Percentiles rank a stretch among this genome's conserved stretches.
Evolutionary conservation across 2,329 filamentous ascomycete species (phyloP).

Genomic region (Dactylellina leptospora): DNA sequence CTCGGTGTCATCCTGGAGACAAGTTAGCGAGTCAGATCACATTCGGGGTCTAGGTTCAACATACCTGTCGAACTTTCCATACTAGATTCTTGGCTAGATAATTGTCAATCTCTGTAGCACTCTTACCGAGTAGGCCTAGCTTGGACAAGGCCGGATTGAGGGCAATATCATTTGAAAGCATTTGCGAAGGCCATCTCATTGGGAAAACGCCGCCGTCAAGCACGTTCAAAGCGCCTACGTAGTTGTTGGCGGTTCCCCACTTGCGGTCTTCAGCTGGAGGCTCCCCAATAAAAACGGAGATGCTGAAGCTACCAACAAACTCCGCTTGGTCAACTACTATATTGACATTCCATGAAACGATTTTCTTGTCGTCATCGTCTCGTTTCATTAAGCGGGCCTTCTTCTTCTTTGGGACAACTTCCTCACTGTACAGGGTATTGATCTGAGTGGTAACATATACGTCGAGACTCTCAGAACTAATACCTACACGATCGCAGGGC

Average conservation of each 20-base stretch:
- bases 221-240: conserved; percentile 2
- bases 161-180: not conserved
- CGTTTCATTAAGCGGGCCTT: not conserved
- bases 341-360: conserved; percentile 53
- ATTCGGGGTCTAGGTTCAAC: too few species aligned
- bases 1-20: too few species aligned
- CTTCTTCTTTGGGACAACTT: not conserved
- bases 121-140: not conserved
- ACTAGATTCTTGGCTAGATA: conserved; percentile 16
- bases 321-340: conserved; percentile 53
- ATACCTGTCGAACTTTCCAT: too few species aligned
- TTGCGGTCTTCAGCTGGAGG: not conserved
- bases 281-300: conserved; percentile 24
- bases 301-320: conserved; percentile 27
- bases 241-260: conserved; percentile 1
- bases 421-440: conserved; percentile 47
- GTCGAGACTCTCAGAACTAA: conserved; percentile 9
- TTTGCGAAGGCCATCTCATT: not conserved
- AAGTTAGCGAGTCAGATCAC: too few species aligned
- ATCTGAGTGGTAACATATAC: conserved; percentile 43
- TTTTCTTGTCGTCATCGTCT: not conserved
- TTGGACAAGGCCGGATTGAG: conserved; percentile 1
- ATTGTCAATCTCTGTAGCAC: conserved; percentile 10
- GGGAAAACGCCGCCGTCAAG: not conserved
- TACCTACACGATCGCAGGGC: conserved; percentile 22